Base-by-base conservation (phyloP, 352 stramenopile genomes). In the Pythium chondricola region DNA sequence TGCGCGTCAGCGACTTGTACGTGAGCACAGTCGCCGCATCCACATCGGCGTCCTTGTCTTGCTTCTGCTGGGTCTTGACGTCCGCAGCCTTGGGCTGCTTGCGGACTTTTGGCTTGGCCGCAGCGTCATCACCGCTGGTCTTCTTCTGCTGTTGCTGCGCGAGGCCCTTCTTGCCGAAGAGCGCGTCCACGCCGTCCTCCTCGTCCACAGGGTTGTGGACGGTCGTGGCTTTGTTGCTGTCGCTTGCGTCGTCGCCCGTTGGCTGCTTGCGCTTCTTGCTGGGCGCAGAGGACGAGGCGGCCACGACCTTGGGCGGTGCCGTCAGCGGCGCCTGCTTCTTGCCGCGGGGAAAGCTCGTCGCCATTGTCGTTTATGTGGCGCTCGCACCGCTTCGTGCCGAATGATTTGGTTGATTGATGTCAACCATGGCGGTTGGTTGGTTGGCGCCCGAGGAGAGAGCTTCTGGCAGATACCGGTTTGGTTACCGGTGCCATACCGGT, bases 121-220 rank as follows among this genome's bases (percentile, higher is more conserved):
- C 68, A 20, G 43, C 31, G 1, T 31, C 48, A 39, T 66, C 69
- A 17, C 22, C 46, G 51, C 63, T 56, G 16, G 40, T 17, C 41
- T 2, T 44, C 49, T 49, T 46, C 53, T 20, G 38, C 40, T 46
- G 56, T 50, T 33, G 66, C 55, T 52, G 40, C 2, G 66, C 65
- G 38, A 86, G 41, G 4, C 79, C 76, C 38, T 83, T 84, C 59
- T 89, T 90, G 46, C 82, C 82, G 45, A 93, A 93, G 18, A 93
- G 68, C 50, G 71, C 69, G 31, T 83, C 74, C n/a, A 66, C 56
- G 29, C 71, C 71, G 26, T 54, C 40, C 43, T 58, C 18, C 17
- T 49, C 29, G 22, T 59, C 51, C 45, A 41, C 35, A 2, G 59
- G 45, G 40, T 63, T 63, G 50, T 24, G n/a, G 4, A 48, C 22